A percentile compares a stretch with the other conserved stretches of the same genome.
Conservation (phyloP, 2,329 filamentous ascomycete genomes). For the Stagonosporopsis vannaccii region DNA sequence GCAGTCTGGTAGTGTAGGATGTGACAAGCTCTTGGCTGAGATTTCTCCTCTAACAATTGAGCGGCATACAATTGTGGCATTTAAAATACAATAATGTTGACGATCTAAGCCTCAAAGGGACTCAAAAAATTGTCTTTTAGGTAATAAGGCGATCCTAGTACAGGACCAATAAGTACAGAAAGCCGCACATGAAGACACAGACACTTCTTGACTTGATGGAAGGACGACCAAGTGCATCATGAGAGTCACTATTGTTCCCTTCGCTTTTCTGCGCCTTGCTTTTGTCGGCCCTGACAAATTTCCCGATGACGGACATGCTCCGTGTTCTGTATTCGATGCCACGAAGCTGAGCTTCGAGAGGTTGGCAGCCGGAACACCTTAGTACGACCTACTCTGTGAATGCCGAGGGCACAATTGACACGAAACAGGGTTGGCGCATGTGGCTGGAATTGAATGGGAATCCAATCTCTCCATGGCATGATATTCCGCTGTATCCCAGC, state of each 20-base stretch:
- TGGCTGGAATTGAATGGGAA: slow-evolving; percentile 94
- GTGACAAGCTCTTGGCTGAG: background rate
- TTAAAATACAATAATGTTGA: background rate
- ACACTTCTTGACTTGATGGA: too few species aligned
- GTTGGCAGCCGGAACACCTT: slow-evolving; percentile 7
- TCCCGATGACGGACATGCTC: background rate
- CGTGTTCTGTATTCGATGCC: slow-evolving; percentile 6
- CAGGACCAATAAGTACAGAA: too few species aligned
- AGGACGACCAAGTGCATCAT: too few species aligned
- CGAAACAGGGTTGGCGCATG: slow-evolving; percentile 63
- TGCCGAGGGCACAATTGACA: background rate
- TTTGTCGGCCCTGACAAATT: background rate
- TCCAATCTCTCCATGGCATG: slow-evolving; percentile 90
- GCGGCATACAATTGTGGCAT: background rate
- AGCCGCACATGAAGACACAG: too few species aligned
- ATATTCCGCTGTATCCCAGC: slow-evolving; percentile 94
- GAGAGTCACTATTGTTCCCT: too few species aligned
- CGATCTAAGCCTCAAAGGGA: too few species aligned
- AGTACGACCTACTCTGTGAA: background rate
- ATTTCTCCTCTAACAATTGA: background rate
- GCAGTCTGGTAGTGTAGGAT: too few species aligned
- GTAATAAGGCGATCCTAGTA: too few species aligned
- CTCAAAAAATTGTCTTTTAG: too few species aligned
- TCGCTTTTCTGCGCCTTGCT: too few species aligned
- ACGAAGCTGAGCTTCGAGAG: slow-evolving; percentile 8